phyloP scores from a whole-genome alignment of 805 yeast species.

The Candida xyloterini region DNA sequence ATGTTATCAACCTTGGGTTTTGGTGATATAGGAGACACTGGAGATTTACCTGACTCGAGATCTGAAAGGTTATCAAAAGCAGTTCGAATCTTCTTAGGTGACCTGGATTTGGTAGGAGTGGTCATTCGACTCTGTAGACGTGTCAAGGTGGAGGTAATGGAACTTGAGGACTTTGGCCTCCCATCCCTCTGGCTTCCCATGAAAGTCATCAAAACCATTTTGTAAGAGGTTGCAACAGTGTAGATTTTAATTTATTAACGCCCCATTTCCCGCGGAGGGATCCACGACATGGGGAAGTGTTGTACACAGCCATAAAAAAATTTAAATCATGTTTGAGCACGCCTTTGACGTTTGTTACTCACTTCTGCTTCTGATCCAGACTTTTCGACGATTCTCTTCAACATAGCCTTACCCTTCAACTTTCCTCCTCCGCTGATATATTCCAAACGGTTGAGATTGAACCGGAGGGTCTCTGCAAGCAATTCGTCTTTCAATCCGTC shows the following conservation, averaged over 20 bases:
- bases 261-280: slow-evolving; percentile 4
- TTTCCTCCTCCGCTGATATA: slow-evolving; percentile 35
- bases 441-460: slow-evolving; percentile 44
- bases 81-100: slow-evolving; percentile 20
- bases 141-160: slow-evolving; percentile 16
- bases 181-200: slow-evolving; percentile 10
- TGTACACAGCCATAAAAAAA: slow-evolving; percentile 3
- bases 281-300: slow-evolving; percentile 1
- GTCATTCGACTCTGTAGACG: slow-evolving; percentile 18
- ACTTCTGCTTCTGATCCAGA: slow-evolving; percentile 25
- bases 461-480: slow-evolving; percentile 61
- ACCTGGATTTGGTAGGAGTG: slow-evolving; percentile 18
- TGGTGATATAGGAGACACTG: neutral
- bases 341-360: slow-evolving; percentile 17
- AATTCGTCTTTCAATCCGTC: slow-evolving; percentile 71
- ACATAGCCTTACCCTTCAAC: slow-evolving; percentile 33
- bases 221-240: neutral
- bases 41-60: slow-evolving; percentile 4
- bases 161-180: slow-evolving; percentile 18
- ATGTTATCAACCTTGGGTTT: neutral
- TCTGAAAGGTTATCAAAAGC: slow-evolving; percentile 19
- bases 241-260: slow-evolving; percentile 1
- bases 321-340: slow-evolving; percentile 3
- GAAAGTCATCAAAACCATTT: slow-evolving; percentile 10
- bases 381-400: slow-evolving; percentile 31